phyloP scores from a whole-genome alignment of 257 asterid species.

The Gentiana dahurica region DNA sequence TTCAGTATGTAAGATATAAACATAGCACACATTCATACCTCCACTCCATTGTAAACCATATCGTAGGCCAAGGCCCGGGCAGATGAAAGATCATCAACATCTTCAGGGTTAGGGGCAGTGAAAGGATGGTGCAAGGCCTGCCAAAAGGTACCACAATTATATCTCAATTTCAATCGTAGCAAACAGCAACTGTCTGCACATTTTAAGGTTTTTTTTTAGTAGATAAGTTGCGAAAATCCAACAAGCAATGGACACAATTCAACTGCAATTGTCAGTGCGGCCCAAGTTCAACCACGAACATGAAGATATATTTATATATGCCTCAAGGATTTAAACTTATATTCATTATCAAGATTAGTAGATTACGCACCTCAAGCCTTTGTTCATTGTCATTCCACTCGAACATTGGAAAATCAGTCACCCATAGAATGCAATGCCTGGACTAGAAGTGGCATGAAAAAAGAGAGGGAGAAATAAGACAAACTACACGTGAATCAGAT shows the following conservation, averaged over 20 bases:
- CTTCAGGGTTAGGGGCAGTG: slow-evolving; percentile 97
- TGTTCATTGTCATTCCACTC: slow-evolving; percentile 92
- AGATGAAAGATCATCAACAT: slow-evolving; percentile 66
- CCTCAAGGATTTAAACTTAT: too few relatives aligned
- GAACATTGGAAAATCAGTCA: slow-evolving; percentile 98
- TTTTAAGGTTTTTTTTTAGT: too few relatives aligned
- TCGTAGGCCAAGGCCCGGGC: slow-evolving; percentile 98
- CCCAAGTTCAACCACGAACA: too few relatives aligned
- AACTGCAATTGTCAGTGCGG: too few relatives aligned
- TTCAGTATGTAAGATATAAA: neutral
- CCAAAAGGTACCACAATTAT: slow-evolving; percentile 7
- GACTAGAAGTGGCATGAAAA: slow-evolving; percentile 36
- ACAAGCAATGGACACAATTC: too few relatives aligned
- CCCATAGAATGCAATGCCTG: slow-evolving; percentile 86
- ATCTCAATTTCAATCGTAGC: neutral
- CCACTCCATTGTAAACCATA: slow-evolving; percentile 97
- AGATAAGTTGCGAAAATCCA: too few relatives aligned
- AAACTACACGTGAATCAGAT: neutral
- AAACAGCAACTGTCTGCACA: too few relatives aligned
- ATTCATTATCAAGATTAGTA: too few relatives aligned
- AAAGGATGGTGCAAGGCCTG: slow-evolving; percentile 99
- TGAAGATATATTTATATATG: too few relatives aligned
- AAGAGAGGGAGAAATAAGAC: slow-evolving; percentile 5
- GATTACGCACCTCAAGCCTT: slow-evolving; percentile 74
- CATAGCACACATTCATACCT: slow-evolving; percentile 31